Conservation (phyloP, 2,329 filamentous ascomycete genomes). For the Colletotrichum aenigma region DNA sequence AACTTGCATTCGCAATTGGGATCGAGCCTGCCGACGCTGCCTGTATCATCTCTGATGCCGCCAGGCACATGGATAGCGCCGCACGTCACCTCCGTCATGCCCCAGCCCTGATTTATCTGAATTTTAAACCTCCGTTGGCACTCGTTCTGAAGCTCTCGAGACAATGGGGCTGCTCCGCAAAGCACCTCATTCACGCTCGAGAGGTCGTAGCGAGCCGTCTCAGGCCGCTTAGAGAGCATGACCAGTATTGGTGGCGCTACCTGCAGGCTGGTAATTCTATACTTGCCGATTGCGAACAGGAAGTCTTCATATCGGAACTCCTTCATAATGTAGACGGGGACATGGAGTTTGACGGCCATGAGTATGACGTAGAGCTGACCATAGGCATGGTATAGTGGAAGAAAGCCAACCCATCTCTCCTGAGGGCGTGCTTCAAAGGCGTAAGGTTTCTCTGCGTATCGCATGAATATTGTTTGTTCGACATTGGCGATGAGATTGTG, state of each 20-base stretch:
- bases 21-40: constrained; percentile 55
- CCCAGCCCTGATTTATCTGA: constrained; percentile 58
- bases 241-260: constrained; percentile 64
- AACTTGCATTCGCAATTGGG: constrained; percentile 60
- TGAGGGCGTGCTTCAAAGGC: constrained; percentile 38
- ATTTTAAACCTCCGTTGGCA: constrained; percentile 46
- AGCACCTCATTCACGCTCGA: constrained; percentile 49
- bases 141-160: constrained; percentile 45
- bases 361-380: constrained; percentile 59
- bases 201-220: constrained; percentile 56
- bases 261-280: constrained; percentile 56
- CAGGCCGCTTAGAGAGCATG: constrained; percentile 62
- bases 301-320: constrained; percentile 59
- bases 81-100: constrained; percentile 62
- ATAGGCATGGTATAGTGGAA: constrained; percentile 70
- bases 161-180: constrained; percentile 59
- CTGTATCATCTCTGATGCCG: constrained; percentile 40
- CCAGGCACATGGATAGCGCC: constrained; percentile 46
- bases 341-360: constrained; percentile 43
- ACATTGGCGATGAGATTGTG: constrained; percentile 54
- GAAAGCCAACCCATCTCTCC: constrained; percentile 61
- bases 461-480: constrained; percentile 52
- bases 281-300: constrained; percentile 52
- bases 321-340: constrained; percentile 61
- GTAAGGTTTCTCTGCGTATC: constrained; percentile 40